phyloP scores from a whole-genome alignment of 345 rosid species.

The Triadica sebifera region DNA sequence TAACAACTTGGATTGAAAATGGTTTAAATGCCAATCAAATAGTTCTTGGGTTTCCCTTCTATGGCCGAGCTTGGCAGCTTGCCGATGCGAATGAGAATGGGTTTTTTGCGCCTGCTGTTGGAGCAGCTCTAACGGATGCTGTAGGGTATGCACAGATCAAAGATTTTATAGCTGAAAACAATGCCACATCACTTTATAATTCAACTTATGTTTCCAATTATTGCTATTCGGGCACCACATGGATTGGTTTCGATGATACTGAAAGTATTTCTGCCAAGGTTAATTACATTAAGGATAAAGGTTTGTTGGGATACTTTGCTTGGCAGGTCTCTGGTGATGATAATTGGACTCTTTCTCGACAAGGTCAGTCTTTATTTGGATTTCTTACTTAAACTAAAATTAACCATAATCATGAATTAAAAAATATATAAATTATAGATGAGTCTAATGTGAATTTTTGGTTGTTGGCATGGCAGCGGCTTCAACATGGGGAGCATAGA shows the following conservation, averaged over 20 bases:
- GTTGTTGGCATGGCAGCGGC: background rate
- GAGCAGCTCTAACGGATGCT: conserved; percentile 9
- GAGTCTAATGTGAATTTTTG: too few species aligned
- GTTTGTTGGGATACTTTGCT: conserved; percentile 2
- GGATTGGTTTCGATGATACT: conserved; percentile 24
- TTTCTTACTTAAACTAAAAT: too few species aligned
- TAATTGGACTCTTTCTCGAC: conserved; percentile 8
- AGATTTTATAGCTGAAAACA: background rate
- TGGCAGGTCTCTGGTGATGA: background rate
- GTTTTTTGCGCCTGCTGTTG: conserved; percentile 16
- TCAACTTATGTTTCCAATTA: conserved; percentile 5
- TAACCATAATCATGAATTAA: too few species aligned
- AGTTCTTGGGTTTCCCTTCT: conserved; percentile 26
- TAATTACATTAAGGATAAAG: background rate
- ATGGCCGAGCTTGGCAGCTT: conserved; percentile 27
- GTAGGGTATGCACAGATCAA: conserved; percentile 15
- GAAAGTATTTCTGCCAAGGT: conserved; percentile 7
- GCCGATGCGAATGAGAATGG: conserved; percentile 19
- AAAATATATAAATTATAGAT: too few species aligned
- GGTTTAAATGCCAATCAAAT: conserved; percentile 19
- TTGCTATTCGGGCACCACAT: conserved; percentile 14
- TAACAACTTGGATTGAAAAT: conserved; percentile 17
- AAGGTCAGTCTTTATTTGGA: background rate
- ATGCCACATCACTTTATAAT: conserved; percentile 5
- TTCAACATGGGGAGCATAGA: background rate